Base-by-base conservation (phyloP, 1,284 basidiomycete genomes). In the Tilletiopsis washingtonensis region DNA sequence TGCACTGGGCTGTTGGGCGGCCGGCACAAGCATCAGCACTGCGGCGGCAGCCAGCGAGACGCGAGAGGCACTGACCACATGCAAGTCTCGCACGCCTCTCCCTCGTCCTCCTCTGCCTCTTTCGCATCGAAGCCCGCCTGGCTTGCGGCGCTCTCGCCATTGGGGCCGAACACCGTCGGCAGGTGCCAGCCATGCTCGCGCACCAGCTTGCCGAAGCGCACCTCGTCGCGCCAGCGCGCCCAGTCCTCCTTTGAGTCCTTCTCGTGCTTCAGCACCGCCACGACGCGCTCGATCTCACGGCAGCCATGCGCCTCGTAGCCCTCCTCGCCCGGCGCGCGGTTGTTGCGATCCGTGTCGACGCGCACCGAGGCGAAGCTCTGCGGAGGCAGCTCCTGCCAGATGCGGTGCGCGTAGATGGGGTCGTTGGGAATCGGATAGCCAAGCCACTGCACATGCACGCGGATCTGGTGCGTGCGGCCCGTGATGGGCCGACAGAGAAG, bases 391-490 rank as follows among this genome's bases (percentile, higher is more conserved):
- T 62, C 51, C 26, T 46, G 47, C 70, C 70, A 73, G n/a, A 71
- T 57, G n/a, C 55, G 43, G 46, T 73, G 70, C 27, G 56, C 61
- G 59, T 76, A 76, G 42, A 76, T 71, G 12, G 75, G 74, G 40
- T 76, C 75, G 51, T 76, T 76, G 21, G 88, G 86, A 58, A 99
- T 91, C 0, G 94, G 86, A 68, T 88, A 78, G 1, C 94, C 94
- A 43, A 99, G 81, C 70, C 81, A 97, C 75, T 98, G 94, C 1
- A 97, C 80, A 71, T 99, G 94, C 1, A 98, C 93, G 40, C 93
- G 82, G 51, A 94, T 85, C 75, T 96, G 91, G 74, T 96, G 91
- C 1, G 91, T 91, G 87, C 73, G 59, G 0, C 73, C 73, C 17
- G 73, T 74, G 57, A 74, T 70, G 5, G 90, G 90, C 63, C 80